phyloP scores from a whole-genome alignment of 495 filamentous ascomycete genomes.

The Penicillium egyptiacum region DNA sequence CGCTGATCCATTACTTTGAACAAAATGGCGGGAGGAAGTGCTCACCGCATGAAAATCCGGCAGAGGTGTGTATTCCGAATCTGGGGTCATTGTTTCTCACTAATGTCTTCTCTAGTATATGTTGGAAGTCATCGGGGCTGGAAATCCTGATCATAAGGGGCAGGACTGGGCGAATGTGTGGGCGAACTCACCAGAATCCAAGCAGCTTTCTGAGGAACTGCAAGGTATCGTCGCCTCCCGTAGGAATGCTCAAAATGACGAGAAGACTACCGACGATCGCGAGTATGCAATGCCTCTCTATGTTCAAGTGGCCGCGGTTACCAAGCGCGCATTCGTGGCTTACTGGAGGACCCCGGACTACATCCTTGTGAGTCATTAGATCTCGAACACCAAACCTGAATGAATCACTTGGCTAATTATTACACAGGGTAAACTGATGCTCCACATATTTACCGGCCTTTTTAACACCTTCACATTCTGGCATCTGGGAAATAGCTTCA shows the following conservation, averaged over 20 bases:
- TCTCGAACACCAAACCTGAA: too few relatives aligned
- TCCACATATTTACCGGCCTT: slow-evolving; percentile 64
- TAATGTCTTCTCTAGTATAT: slow-evolving; percentile 47
- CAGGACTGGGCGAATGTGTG: slow-evolving; percentile 64
- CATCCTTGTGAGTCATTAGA: slow-evolving; percentile 38
- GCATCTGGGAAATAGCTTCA: slow-evolving; percentile 54
- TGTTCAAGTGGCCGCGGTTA: slow-evolving; percentile 49
- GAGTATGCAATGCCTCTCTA: slow-evolving; percentile 64
- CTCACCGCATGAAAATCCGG: slow-evolving; percentile 58
- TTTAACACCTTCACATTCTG: slow-evolving; percentile 69
- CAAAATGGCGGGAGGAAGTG: slow-evolving; percentile 60
- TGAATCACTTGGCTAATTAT: background rate
- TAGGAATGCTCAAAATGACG: slow-evolving; percentile 28
- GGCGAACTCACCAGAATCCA: slow-evolving; percentile 48
- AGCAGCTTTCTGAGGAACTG: slow-evolving; percentile 46
- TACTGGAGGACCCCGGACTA: slow-evolving; percentile 65
- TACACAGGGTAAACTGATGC: slow-evolving; percentile 54
- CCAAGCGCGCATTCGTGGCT: slow-evolving; percentile 53
- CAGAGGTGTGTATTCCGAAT: slow-evolving; percentile 44
- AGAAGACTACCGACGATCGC: slow-evolving; percentile 41
- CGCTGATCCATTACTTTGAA: slow-evolving; percentile 64
- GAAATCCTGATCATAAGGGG: slow-evolving; percentile 60
- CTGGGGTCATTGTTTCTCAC: too few relatives aligned
- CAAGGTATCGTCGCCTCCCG: slow-evolving; percentile 45
- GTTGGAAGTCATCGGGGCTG: slow-evolving; percentile 65